Evolutionary conservation across 176 grass and related monocot genomes (phyloP).

Genomic region (Triticum monococcum): DNA sequence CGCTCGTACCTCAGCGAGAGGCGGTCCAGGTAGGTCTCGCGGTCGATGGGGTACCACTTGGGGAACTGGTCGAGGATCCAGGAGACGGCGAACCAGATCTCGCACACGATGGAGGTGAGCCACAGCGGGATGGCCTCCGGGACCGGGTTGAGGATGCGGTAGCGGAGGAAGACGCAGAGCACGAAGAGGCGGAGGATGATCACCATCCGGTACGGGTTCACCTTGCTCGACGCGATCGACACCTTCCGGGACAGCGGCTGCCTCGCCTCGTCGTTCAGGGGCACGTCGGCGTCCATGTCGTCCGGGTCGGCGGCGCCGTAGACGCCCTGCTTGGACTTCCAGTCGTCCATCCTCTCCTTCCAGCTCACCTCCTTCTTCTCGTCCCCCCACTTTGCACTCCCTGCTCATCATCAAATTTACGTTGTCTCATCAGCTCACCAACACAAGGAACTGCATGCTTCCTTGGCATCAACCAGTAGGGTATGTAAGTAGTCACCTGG

Average conservation of each 20-base stretch:
- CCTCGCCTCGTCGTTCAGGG: constrained; percentile 85
- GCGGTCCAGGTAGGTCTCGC: constrained; percentile 96
- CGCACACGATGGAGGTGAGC: constrained; percentile 91
- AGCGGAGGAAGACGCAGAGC: constrained; percentile 78
- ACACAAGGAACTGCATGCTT: not conserved
- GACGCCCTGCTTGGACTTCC: constrained; percentile 89
- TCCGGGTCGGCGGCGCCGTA: constrained; percentile 61
- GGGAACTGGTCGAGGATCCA: constrained; percentile 99
- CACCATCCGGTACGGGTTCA: constrained; percentile 94
- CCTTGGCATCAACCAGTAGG: not conserved
- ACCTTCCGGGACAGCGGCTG: constrained; percentile 96
- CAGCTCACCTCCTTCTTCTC: constrained; percentile 84
- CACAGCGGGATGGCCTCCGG: constrained; percentile 77
- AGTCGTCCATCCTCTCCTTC: constrained; percentile 99
- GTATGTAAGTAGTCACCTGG: constrained; percentile 39
- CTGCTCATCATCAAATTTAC: constrained; percentile 19
- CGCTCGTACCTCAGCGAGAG: constrained; percentile 84
- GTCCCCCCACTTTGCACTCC: constrained; percentile 84
- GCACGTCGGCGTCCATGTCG: constrained; percentile 83
- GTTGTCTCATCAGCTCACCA: not conserved
- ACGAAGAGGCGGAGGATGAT: constrained; percentile 85
- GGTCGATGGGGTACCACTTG: constrained; percentile 97
- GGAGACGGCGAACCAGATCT: constrained; percentile 93
- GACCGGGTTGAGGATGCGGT: constrained; percentile 84
- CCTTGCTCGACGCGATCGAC: constrained; percentile 92